These are phyloP conservation scores for Pythium rhizo-oryzae DNA, from an alignment of 352 stramenopile species.

Conservation along the genomic window DNA sequence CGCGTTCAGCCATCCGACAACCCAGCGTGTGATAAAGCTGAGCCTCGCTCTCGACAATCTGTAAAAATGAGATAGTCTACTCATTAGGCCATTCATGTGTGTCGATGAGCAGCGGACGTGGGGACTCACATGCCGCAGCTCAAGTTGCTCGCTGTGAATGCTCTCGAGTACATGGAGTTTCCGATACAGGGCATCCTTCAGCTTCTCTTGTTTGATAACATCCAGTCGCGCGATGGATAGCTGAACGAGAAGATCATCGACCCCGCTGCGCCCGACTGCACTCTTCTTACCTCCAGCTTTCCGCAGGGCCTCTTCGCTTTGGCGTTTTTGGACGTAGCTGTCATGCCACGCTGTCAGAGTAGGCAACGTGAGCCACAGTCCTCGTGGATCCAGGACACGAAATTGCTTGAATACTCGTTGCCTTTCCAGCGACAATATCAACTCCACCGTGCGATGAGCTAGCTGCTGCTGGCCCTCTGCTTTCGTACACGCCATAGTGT, in stretches of 20 bases:
- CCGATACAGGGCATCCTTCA: constrained; percentile 21
- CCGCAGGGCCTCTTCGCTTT: background rate
- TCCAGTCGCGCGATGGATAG: constrained; percentile 44
- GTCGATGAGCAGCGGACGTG: too few relatives aligned
- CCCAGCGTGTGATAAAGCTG: constrained; percentile 21
- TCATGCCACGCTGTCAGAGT: constrained; percentile 13
- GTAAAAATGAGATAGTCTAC: too few relatives aligned
- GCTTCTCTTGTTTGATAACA: constrained; percentile 45
- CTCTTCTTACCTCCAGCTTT: background rate
- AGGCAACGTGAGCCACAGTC: constrained; percentile 29
- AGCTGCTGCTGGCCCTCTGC: constrained; percentile 30
- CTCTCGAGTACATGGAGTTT: constrained; percentile 36
- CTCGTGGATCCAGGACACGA: constrained; percentile 27
- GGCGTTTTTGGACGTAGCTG: background rate
- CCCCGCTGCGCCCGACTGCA: background rate
- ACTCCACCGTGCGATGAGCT: constrained; percentile 29
- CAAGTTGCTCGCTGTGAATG: constrained; percentile 34
- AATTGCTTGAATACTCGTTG: constrained; percentile 34
- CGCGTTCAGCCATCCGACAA: constrained; percentile 10
- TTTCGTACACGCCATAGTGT: constrained; percentile 30
- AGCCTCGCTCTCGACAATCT: constrained; percentile 26
- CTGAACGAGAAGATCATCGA: constrained; percentile 39
- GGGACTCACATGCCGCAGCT: constrained; percentile 33
- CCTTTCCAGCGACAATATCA: constrained; percentile 29
- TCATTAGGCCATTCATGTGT: too few relatives aligned